These are phyloP conservation scores for Penstemon davidsonii DNA, from an alignment of 257 asterid species.

Conservation along the genomic window DNA sequence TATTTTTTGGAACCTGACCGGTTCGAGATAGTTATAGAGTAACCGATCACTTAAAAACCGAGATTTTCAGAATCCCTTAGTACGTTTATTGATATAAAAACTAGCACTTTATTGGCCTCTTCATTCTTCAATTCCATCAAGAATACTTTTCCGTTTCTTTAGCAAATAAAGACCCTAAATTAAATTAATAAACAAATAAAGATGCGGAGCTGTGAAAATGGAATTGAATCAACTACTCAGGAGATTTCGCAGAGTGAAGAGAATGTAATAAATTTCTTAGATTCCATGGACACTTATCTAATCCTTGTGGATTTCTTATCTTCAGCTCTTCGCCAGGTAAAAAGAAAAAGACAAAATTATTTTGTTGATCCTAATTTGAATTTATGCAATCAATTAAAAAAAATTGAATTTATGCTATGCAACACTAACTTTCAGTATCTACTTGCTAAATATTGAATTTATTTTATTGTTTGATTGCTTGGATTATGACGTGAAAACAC, in stretches of 20 bases:
- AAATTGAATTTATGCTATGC: neutral
- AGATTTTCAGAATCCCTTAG: too few species aligned
- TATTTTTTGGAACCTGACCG: too few species aligned
- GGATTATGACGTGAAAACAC: constrained; percentile 20
- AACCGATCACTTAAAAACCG: too few species aligned
- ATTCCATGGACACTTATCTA: constrained; percentile 71
- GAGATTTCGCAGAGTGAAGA: constrained; percentile 42
- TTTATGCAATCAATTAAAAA: neutral
- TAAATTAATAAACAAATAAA: neutral
- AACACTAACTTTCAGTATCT: neutral
- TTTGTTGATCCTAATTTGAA: constrained; percentile 19
- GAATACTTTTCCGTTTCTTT: too few species aligned
- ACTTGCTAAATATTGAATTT: constrained; percentile 4
- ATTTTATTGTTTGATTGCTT: neutral
- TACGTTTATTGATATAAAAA: too few species aligned
- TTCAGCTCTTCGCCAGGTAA: constrained; percentile 87
- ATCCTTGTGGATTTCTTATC: constrained; percentile 61
- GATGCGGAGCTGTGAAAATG: constrained; percentile 39
- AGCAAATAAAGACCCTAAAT: too few species aligned
- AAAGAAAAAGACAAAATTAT: neutral
- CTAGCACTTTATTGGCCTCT: too few species aligned
- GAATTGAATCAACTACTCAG: constrained; percentile 34
- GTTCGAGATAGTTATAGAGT: too few species aligned
- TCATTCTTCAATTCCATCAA: too few species aligned
- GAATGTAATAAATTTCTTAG: constrained; percentile 58